Conservation (phyloP, 2,329 filamentous ascomycete genomes). For the Cladophialophora yegresii region DNA sequence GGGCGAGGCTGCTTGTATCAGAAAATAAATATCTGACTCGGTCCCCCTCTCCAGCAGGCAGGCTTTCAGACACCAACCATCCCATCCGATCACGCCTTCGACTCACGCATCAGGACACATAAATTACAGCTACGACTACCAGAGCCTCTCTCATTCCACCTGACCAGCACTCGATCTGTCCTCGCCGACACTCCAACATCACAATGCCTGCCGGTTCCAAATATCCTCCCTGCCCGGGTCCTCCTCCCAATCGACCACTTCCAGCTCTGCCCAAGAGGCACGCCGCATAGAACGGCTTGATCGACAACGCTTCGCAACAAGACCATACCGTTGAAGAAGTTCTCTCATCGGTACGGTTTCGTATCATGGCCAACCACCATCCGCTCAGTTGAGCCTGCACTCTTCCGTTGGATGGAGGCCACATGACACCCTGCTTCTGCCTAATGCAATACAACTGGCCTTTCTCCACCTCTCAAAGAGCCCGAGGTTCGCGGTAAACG, state of each 20-base stretch:
- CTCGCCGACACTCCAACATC: conserved; percentile 7
- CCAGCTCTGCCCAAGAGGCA: conserved; percentile 38
- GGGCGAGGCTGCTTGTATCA: conserved; percentile 21
- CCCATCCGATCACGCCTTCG: not conserved
- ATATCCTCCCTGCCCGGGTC: conserved; percentile 41
- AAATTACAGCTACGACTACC: not conserved
- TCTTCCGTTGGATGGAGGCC: conserved; percentile 1
- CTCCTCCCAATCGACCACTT: conserved; percentile 40
- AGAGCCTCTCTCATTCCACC: not conserved
- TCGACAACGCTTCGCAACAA: not conserved
- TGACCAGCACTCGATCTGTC: conserved; percentile 1
- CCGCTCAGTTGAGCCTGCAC: not conserved
- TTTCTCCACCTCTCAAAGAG: conserved; percentile 9
- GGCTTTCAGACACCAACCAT: conserved; percentile 12
- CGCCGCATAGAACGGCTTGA: not conserved
- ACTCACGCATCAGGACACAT: not conserved
- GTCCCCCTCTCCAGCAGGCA: conserved; percentile 14
- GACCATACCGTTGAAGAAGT: not conserved
- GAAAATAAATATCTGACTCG: conserved; percentile 33
- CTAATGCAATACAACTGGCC: conserved; percentile 17
- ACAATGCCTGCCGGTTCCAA: conserved; percentile 39
- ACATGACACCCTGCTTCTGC: conserved; percentile 19
- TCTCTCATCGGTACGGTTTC: not conserved
- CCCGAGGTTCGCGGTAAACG: conserved; percentile 7
- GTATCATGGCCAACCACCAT: not conserved